Conservation (phyloP, 2,329 filamentous ascomycete species). For the Diaporthe ampelina region DNA sequence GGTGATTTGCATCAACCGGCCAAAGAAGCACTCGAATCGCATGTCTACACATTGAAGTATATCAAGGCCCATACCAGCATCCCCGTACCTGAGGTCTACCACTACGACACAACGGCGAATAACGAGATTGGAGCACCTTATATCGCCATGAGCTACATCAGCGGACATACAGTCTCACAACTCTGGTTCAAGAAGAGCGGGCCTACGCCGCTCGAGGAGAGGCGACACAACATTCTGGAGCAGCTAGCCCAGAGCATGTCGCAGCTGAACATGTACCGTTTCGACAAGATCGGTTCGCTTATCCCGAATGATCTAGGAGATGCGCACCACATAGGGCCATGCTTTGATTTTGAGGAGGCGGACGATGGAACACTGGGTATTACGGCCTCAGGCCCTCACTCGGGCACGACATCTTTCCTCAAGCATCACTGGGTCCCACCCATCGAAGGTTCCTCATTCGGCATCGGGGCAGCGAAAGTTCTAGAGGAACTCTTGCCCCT, state of each 20-base stretch:
- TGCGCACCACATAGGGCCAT: background rate
- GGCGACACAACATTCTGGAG: background rate
- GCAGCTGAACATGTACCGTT: background rate
- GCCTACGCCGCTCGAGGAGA: background rate
- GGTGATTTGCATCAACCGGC: background rate
- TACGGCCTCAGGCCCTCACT: background rate
- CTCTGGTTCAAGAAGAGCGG: background rate
- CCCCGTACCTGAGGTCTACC: background rate
- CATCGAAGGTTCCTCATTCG: background rate
- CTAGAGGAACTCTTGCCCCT: slow-evolving; percentile 3
- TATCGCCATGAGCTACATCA: background rate
- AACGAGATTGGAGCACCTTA: slow-evolving; percentile 9
- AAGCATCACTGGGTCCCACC: background rate
- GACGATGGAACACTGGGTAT: background rate
- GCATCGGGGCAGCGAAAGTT: background rate
- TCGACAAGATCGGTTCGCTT: background rate
- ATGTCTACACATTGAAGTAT: background rate
- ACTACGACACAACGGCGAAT: background rate
- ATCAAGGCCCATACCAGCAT: background rate
- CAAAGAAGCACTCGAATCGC: background rate
- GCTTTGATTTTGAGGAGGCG: background rate
- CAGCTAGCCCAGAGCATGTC: background rate
- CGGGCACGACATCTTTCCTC: background rate
- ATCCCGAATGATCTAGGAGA: background rate
- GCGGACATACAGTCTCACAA: background rate